phyloP scores from a whole-genome alignment of 306 rosid species.

The Ceratonia siliqua region DNA sequence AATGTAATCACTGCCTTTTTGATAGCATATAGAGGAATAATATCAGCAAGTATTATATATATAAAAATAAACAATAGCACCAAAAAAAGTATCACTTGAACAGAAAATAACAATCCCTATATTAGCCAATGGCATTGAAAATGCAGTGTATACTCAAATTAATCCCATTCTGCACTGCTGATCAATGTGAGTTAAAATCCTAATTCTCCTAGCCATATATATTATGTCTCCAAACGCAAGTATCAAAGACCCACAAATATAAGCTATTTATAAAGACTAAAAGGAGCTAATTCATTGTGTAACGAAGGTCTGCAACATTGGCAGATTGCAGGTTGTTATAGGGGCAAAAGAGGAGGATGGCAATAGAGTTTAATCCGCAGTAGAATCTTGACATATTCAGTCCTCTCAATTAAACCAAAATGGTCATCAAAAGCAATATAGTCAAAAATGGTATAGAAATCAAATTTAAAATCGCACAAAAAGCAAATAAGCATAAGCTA shows the following conservation, averaged over 20 bases:
- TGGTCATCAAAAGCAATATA: too few relatives aligned
- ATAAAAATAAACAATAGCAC: not conserved
- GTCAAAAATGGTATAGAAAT: too few relatives aligned
- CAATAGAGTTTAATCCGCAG: too few relatives aligned
- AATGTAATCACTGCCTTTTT: not conserved
- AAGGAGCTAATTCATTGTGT: not conserved
- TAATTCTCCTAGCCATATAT: not conserved
- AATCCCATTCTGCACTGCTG: not conserved
- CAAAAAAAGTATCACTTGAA: not conserved
- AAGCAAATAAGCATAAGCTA: too few relatives aligned
- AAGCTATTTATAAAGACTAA: not conserved
- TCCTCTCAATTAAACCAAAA: too few relatives aligned
- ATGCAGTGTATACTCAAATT: conserved; percentile 4
- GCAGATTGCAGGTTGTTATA: not conserved
- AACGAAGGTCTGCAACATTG: not conserved
- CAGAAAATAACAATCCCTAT: not conserved
- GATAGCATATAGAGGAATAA: conserved; percentile 9
- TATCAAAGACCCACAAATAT: not conserved
- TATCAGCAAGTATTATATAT: not conserved
- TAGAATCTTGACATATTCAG: too few relatives aligned
- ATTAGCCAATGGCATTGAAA: not conserved
- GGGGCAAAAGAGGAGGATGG: not conserved
- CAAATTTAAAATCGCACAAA: too few relatives aligned
- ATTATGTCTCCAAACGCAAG: not conserved
- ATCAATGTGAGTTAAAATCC: conserved; percentile 23